A percentile compares a stretch with the other conserved stretches of the same genome.
Conservation (phyloP, 345 rosid species). For the Citrus glauca region DNA sequence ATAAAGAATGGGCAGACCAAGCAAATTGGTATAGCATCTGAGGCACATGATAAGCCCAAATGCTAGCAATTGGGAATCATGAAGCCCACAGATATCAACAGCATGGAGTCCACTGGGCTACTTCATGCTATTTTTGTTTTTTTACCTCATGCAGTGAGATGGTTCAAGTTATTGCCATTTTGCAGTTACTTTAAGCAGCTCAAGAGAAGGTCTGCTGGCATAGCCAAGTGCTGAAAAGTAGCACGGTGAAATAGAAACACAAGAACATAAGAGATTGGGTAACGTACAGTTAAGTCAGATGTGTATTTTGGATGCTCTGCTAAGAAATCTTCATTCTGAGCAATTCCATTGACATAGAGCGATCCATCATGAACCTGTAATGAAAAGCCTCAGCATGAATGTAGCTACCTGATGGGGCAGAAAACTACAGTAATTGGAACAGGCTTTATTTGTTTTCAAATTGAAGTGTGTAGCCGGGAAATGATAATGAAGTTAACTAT, state of each 20-base stretch:
- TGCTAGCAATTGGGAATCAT: background rate
- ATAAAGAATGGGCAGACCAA: background rate
- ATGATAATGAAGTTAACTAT: background rate
- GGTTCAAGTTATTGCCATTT: conserved; percentile 1
- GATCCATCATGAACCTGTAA: conserved; percentile 37
- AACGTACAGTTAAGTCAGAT: conserved; percentile 26
- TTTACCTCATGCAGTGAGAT: background rate
- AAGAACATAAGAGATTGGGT: conserved; percentile 1
- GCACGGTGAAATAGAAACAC: background rate
- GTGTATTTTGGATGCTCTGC: conserved; percentile 32
- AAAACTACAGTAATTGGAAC: background rate
- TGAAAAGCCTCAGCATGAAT: background rate
- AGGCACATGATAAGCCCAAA: background rate
- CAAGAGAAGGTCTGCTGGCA: background rate
- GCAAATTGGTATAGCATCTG: background rate
- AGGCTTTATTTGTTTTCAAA: background rate
- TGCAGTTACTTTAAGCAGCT: background rate
- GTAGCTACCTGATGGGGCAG: background rate
- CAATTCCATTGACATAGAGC: conserved; percentile 40
- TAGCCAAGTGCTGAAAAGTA: background rate
- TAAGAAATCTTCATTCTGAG: conserved; percentile 34
- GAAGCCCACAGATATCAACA: conserved; percentile 10
- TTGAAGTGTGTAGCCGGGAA: too few species aligned
- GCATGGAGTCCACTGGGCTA: conserved; percentile 2
- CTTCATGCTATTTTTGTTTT: background rate